These are phyloP conservation scores for Rhipidocladum racemiflorum DNA, from an alignment of 176 grass and related monocot genomes.

Conservation along the genomic window DNA sequence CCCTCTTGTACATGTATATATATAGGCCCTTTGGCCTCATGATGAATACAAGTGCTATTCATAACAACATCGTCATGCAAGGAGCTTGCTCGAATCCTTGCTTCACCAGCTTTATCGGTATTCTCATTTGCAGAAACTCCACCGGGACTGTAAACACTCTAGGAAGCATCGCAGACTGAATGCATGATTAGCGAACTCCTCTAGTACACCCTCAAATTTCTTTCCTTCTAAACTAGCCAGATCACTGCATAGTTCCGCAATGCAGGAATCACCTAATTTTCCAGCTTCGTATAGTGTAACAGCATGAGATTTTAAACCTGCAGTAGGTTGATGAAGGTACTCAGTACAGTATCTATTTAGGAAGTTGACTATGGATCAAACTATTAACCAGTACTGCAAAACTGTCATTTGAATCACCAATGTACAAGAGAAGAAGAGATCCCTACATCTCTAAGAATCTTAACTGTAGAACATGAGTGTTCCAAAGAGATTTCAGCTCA, in stretches of 20 bases:
- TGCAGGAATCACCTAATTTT: conserved; percentile 92
- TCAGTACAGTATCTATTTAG: not conserved
- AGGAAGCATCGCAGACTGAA: conserved; percentile 89
- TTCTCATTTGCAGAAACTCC: conserved; percentile 46
- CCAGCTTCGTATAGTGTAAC: conserved; percentile 98
- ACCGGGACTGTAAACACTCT: conserved; percentile 80
- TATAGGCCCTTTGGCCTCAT: too few relatives aligned
- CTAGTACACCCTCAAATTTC: conserved; percentile 92
- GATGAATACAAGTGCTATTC: too few relatives aligned
- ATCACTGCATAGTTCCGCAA: conserved; percentile 81
- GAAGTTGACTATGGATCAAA: conserved; percentile 13
- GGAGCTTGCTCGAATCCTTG: conserved; percentile 26
- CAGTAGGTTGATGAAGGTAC: conserved; percentile 34
- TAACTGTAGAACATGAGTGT: not conserved
- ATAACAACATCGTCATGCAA: conserved; percentile 40
- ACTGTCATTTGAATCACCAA: not conserved
- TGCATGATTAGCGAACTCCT: conserved; percentile 96
- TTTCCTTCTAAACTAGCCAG: conserved; percentile 89
- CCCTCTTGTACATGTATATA: too few relatives aligned
- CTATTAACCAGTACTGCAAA: not conserved
- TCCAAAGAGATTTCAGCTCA: conserved; percentile 17
- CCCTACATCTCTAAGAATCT: conserved; percentile 17
- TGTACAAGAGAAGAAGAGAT: conserved; percentile 12
- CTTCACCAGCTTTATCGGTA: conserved; percentile 30
- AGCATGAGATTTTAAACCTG: conserved; percentile 98